Evolutionary conservation across 106 monocot species (phyloP).

Genomic region (Agapanthus africanus): DNA sequence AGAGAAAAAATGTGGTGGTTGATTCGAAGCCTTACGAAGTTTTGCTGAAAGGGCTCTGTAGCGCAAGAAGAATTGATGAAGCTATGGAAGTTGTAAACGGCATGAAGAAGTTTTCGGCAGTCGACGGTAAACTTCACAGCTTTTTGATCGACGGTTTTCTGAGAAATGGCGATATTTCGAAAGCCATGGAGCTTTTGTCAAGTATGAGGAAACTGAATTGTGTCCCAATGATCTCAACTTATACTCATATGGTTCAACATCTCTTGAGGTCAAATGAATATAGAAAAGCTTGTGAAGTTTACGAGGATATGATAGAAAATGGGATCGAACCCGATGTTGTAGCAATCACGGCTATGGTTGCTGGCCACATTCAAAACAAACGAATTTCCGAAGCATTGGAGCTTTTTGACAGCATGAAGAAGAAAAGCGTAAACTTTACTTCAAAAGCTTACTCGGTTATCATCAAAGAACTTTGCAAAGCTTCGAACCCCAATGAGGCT

Average conservation of each 20-base stretch:
- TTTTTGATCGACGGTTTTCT: slow-evolving; percentile 60
- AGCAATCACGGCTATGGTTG: slow-evolving; percentile 48
- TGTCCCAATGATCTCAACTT: slow-evolving; percentile 41
- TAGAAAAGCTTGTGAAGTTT: slow-evolving; percentile 54
- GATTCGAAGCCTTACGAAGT: slow-evolving; percentile 21
- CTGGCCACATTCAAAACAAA: slow-evolving; percentile 48
- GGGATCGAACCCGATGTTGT: slow-evolving; percentile 54
- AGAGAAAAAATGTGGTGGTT: slow-evolving; percentile 16
- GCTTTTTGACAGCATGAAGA: slow-evolving; percentile 42
- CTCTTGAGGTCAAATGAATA: slow-evolving; percentile 43
- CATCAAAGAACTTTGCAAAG: slow-evolving; percentile 72
- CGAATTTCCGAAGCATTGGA: slow-evolving; percentile 57
- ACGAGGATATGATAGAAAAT: slow-evolving; percentile 47
- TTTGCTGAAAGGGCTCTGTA: slow-evolving; percentile 53
- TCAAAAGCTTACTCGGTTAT: slow-evolving; percentile 59
- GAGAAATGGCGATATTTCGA: slow-evolving; percentile 26
- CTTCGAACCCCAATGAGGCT: slow-evolving; percentile 49
- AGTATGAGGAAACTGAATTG: slow-evolving; percentile 28
- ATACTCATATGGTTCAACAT: slow-evolving; percentile 64
- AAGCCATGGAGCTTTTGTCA: slow-evolving; percentile 38
- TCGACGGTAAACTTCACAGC: slow-evolving; percentile 28
- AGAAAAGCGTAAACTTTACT: slow-evolving; percentile 29
- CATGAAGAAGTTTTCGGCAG: slow-evolving; percentile 20
- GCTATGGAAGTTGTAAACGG: slow-evolving; percentile 40
- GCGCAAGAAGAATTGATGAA: slow-evolving; percentile 37